Base-by-base conservation (phyloP, 257 asterid species). In the Jaltomata sinuosa region DNA sequence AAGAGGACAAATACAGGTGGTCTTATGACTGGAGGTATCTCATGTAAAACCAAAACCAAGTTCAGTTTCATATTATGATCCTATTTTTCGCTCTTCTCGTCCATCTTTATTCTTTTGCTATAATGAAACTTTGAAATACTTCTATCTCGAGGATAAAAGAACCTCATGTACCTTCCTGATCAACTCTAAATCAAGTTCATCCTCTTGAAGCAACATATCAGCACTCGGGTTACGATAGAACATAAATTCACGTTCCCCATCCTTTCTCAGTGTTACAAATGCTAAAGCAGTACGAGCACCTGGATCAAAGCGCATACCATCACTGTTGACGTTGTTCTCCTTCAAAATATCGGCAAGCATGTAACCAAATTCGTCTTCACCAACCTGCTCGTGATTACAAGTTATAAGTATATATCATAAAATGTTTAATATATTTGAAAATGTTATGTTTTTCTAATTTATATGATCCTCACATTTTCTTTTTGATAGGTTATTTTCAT, bases 231-330 rank as follows among this genome's bases (percentile, higher is more conserved):
- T 97, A 83, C 98, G 98, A 45, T 95, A 97, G 83, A 97, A 97
- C 98, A 97, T 97, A 93, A 97, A 97, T 79, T 97, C 99, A 1
- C 98, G 97, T 80, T 97, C 99, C 84, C 99, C 99, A 83, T 95
- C 98, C 40, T 92, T 94, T 89, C 94, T 92, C 83, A 97, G 93
- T 34, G 98, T 97, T 69, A 97, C 98, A 80, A 97, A 97, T 12
- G 98, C 99, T 86, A 97, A 87, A 87, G 99, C 99, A 72, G 98
- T 97, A 54, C 99, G 96, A 84, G 99, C 99, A 82, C 97, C 98
- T 1, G 98, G 94, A 85, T 97, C 99, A 84, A 97, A 97, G 84
- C 98, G 91, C 97, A 97, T 93, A 42, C 98, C 98, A 68, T 92
- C 92, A 68, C 84, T 94, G 86, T 95, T 97, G 45, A 97, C 99